These are phyloP conservation scores for Komagataea norvegica DNA, from an alignment of 1,139 yeast species.

Conservation along the genomic window DNA sequence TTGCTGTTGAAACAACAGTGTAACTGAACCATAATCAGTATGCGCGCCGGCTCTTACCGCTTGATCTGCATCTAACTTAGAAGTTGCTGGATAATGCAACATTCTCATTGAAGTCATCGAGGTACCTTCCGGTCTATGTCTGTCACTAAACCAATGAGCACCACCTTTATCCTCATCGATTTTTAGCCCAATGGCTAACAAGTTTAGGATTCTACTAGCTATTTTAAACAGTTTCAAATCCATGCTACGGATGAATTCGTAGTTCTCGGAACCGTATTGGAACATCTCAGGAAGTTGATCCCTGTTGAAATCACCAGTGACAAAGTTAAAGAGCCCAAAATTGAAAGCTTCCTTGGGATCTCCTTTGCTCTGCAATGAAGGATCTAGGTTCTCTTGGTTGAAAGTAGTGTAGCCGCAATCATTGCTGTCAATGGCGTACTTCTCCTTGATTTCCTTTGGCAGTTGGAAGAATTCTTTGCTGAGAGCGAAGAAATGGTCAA, in stretches of 20 bases:
- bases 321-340: constrained; percentile 27
- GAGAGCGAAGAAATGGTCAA: constrained; percentile 46
- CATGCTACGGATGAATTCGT: constrained; percentile 32
- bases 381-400: constrained; percentile 58
- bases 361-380: constrained; percentile 39
- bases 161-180: constrained; percentile 46
- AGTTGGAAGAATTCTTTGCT: constrained; percentile 54
- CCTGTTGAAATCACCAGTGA: constrained; percentile 31
- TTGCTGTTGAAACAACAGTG: constrained; percentile 63
- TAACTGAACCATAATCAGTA: constrained; percentile 74
- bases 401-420: constrained; percentile 63
- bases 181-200: constrained; percentile 57
- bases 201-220: constrained; percentile 34
- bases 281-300: constrained; percentile 43
- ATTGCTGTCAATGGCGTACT: constrained; percentile 42
- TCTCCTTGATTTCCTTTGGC: constrained; percentile 44
- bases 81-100: constrained; percentile 64
- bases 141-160: constrained; percentile 56
- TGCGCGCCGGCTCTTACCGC: constrained; percentile 82
- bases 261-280: constrained; percentile 29
- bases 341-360: constrained; percentile 38
- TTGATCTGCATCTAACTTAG: constrained; percentile 45
- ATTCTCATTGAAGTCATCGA: constrained; percentile 66
- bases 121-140: constrained; percentile 43
- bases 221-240: constrained; percentile 37